A percentile compares a stretch with the other conserved stretches of the same genome.
Conservation (phyloP, 2,329 filamentous ascomycete species). For the Sordariomycetes sp. region DNA sequence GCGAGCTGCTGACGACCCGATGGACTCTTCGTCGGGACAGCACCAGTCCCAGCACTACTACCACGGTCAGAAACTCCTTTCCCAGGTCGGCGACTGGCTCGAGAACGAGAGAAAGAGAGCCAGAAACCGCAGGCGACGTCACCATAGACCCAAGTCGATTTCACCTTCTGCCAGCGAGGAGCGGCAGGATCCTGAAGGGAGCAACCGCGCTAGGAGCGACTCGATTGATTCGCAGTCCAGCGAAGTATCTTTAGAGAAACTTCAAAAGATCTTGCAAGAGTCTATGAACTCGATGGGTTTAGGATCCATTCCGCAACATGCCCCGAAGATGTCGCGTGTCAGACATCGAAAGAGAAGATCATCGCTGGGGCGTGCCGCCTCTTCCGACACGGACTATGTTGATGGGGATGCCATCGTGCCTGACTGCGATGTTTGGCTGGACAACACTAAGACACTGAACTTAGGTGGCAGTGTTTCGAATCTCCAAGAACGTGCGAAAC, state of each 20-base stretch:
- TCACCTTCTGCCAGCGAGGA: conserved; percentile 20
- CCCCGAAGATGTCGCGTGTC: conserved; percentile 31
- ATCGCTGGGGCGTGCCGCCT: conserved; percentile 39
- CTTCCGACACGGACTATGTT: conserved; percentile 77
- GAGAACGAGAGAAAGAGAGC: conserved; percentile 63
- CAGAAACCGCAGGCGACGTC: conserved; percentile 24
- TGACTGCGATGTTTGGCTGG: conserved; percentile 72
- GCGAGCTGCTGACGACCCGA: conserved; percentile 9
- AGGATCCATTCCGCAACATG: conserved; percentile 29
- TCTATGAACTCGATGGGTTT: conserved; percentile 48
- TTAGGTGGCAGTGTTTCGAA: conserved; percentile 52
- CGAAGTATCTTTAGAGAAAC: conserved; percentile 65
- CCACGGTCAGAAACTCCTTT: conserved; percentile 49
- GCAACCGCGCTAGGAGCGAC: conserved; percentile 20
- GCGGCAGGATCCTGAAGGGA: conserved; percentile 5
- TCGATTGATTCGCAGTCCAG: conserved; percentile 60
- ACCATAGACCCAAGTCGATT: conserved; percentile 25
- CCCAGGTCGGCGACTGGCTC: conserved; percentile 76
- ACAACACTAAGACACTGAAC: conserved; percentile 82
- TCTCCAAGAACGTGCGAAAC: conserved; percentile 5
- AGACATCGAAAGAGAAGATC: conserved; percentile 21
- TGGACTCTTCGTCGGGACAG: conserved; percentile 3
- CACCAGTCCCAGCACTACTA: conserved; percentile 21
- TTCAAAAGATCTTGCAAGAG: conserved; percentile 72
- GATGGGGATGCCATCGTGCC: conserved; percentile 81